These are phyloP conservation scores for Babesia sp. DNA, from an alignment of 169 alveolate species.

Conservation along the genomic window DNA sequence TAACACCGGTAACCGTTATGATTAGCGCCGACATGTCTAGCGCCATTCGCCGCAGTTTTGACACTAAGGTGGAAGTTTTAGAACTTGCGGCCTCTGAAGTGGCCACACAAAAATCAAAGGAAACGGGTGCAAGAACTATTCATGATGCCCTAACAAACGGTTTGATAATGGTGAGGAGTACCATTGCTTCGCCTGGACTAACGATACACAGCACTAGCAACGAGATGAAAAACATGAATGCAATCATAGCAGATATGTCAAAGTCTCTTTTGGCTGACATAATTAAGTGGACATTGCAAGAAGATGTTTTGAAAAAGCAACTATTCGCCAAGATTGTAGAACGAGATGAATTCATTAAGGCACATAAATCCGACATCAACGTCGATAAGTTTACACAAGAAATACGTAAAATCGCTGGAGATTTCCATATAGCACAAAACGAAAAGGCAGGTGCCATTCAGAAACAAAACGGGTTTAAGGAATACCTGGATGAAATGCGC, in stretches of 20 bases:
- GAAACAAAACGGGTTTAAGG: constrained; percentile 34
- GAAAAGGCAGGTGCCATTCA: constrained; percentile 18
- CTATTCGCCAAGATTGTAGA: constrained; percentile 19
- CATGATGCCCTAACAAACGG: constrained; percentile 26
- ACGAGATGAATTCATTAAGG: constrained; percentile 13
- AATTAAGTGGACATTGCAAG: constrained; percentile 11
- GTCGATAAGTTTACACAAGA: constrained; percentile 1
- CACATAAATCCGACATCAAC: neutral
- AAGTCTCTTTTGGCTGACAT: constrained; percentile 9
- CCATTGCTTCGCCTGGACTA: constrained; percentile 20
- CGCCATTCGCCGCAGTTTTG: constrained; percentile 39
- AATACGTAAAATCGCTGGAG: neutral
- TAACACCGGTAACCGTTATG: neutral
- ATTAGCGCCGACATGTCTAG: constrained; percentile 38
- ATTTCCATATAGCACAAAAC: constrained; percentile 10
- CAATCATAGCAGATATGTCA: constrained; percentile 10
- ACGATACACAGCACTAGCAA: neutral
- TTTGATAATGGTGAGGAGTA: neutral
- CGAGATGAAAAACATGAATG: constrained; percentile 28
- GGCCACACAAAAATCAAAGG: constrained; percentile 33
- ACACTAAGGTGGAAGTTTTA: constrained; percentile 27
- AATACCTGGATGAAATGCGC: constrained; percentile 29
- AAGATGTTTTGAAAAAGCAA: neutral
- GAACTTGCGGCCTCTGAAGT: constrained; percentile 41
- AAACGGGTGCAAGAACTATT: constrained; percentile 22